Evolutionary conservation across 495 filamentous ascomycete species (phyloP).

Genomic region (Penicillium paradoxum): DNA sequence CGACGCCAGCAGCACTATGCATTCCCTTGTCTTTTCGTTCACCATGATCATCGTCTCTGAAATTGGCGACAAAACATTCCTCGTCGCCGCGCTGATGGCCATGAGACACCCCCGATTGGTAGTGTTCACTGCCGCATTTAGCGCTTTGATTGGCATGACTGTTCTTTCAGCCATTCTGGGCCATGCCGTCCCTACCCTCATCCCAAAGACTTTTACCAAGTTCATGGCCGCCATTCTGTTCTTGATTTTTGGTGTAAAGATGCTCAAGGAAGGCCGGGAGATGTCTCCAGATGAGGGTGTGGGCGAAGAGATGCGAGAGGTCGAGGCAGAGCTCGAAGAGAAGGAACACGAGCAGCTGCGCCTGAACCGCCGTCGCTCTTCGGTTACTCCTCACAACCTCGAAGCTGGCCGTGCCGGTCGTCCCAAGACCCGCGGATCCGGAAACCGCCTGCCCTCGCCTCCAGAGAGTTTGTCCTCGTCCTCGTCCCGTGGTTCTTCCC

Average conservation of each 20-base stretch:
- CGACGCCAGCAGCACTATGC: constrained; percentile 74
- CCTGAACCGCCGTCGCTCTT: constrained; percentile 49
- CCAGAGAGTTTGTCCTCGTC: constrained; percentile 52
- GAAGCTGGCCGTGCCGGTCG: constrained; percentile 46
- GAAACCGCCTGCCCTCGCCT: constrained; percentile 49
- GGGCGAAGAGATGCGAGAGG: constrained; percentile 92
- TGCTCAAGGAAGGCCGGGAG: constrained; percentile 80
- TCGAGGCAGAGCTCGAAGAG: constrained; percentile 90
- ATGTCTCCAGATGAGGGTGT: constrained; percentile 89
- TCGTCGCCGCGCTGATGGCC: constrained; percentile 96
- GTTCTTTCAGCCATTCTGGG: constrained; percentile 94
- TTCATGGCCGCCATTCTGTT: constrained; percentile 82
- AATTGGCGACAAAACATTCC: constrained; percentile 96
- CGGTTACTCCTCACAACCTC: constrained; percentile 46
- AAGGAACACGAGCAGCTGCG: constrained; percentile 68
- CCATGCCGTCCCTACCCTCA: constrained; percentile 85
- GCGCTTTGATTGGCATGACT: constrained; percentile 88
- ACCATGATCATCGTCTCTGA: constrained; percentile 98
- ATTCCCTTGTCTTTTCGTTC: constrained; percentile 87
- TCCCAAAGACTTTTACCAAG: constrained; percentile 83
- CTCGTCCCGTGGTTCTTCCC: constrained; percentile 55
- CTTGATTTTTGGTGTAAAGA: constrained; percentile 78
- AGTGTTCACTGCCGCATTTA: constrained; percentile 91
- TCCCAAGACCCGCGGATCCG: constrained; percentile 40
- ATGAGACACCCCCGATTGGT: constrained; percentile 94